Evolutionary conservation across 2,329 filamentous ascomycete species (phyloP).

Genomic region (Colletotrichum viniferum): DNA sequence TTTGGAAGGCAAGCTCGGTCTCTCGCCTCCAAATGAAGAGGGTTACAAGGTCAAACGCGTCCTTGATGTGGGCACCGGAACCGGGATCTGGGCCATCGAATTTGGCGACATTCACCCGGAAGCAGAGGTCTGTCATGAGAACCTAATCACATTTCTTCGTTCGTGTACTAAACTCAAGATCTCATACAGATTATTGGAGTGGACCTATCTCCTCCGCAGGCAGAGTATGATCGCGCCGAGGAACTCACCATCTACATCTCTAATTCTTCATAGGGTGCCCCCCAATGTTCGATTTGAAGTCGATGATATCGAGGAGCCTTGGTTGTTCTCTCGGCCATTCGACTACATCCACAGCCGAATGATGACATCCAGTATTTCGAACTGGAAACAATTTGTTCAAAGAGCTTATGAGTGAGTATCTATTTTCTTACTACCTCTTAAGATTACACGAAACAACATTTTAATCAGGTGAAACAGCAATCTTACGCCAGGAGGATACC

Average conservation of each 20-base stretch:
- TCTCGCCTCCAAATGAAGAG: not conserved
- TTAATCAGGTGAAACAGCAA: not conserved
- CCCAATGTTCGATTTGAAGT: not conserved
- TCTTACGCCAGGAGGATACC: not conserved
- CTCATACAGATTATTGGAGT: not conserved
- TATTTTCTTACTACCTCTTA: fast-evolving
- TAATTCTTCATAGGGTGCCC: not conserved
- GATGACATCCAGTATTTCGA: not conserved
- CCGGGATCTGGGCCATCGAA: not conserved
- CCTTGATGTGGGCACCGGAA: not conserved
- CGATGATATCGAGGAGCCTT: not conserved
- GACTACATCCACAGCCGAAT: not conserved
- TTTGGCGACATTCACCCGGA: not conserved
- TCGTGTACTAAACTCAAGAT: not conserved
- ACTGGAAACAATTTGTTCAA: not conserved
- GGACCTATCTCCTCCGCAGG: not conserved
- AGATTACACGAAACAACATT: not conserved
- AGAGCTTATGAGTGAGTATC: not conserved
- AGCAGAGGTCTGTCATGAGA: not conserved
- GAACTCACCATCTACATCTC: fast-evolving
- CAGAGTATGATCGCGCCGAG: not conserved
- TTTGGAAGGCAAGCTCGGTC: not conserved
- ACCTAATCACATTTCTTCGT: fast-evolving
- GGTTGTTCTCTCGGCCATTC: not conserved
- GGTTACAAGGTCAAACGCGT: not conserved